phyloP scores from a whole-genome alignment of 192 early-diverging fungal species.

The Mortierella claussenii region DNA sequence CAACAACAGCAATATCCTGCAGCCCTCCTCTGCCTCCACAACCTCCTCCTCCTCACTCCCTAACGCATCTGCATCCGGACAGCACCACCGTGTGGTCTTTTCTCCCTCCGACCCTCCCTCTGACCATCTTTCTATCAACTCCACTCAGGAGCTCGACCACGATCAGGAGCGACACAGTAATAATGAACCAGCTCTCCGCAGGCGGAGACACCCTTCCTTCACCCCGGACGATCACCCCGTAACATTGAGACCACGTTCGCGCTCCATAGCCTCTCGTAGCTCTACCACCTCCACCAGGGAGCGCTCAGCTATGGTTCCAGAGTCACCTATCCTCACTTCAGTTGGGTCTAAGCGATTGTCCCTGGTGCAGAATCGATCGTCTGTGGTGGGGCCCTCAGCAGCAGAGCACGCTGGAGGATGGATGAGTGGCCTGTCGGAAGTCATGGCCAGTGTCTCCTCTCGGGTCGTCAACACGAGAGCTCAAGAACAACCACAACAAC shows the following conservation, averaged over 20 bases:
- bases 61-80: background rate
- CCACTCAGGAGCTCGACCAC: slow-evolving; percentile 3
- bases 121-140: no score
- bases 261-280: slow-evolving; percentile 22
- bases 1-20: background rate
- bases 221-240: slow-evolving; percentile 1
- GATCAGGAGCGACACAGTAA: background rate
- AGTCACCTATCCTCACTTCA: slow-evolving; percentile 19
- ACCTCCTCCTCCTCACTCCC: slow-evolving; percentile 6
- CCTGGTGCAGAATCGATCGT: slow-evolving; percentile 34
- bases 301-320: background rate
- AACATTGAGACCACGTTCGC: background rate
- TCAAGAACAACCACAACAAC: slow-evolving; percentile 38
- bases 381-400: slow-evolving; percentile 8
- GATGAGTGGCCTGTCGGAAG: slow-evolving; percentile 35
- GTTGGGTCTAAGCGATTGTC: slow-evolving; percentile 17
- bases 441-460: slow-evolving; percentile 40
- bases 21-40: slow-evolving; percentile 15
- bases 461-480: slow-evolving; percentile 39
- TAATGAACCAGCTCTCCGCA: slow-evolving; percentile 23
- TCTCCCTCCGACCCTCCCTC: slow-evolving; percentile 13
- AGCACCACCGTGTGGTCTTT: background rate
- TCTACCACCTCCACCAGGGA: slow-evolving; percentile 29
- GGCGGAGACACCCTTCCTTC: slow-evolving; percentile 38
- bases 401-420: slow-evolving; percentile 25